A percentile compares a stretch with the other conserved stretches of the same genome.
Evolutionary conservation across 495 filamentous ascomycete genomes (phyloP).

Genomic region (Letharia columbiana): DNA sequence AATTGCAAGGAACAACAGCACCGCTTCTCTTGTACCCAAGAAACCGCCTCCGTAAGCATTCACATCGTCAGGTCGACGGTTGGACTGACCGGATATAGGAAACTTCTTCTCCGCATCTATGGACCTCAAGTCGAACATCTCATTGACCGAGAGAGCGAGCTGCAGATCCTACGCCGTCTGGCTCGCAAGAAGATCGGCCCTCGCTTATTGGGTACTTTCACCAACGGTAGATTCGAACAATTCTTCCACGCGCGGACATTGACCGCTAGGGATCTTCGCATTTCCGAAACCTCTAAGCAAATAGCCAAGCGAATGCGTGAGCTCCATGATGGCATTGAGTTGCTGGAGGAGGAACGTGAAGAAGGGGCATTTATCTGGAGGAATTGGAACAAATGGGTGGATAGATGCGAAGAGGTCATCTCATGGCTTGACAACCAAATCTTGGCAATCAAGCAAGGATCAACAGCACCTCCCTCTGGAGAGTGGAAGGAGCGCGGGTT

Average conservation of each 20-base stretch:
- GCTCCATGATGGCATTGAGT: conserved; percentile 85
- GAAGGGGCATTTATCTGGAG: conserved; percentile 74
- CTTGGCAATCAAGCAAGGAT: conserved; percentile 35
- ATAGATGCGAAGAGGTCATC: conserved; percentile 67
- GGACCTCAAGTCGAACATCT: conserved; percentile 93
- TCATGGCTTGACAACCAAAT: conserved; percentile 67
- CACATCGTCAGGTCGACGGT: not conserved
- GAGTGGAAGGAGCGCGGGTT: conserved; percentile 61
- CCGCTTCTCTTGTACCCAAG: conserved; percentile 34
- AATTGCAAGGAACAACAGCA: conserved; percentile 34
- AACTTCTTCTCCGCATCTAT: conserved; percentile 86
- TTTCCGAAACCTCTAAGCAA: conserved; percentile 74
- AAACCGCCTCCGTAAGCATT: conserved; percentile 46
- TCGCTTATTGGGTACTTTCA: conserved; percentile 84
- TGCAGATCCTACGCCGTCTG: conserved; percentile 77
- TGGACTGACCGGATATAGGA: conserved; percentile 38
- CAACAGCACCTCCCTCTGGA: conserved; percentile 33
- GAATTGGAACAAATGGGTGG: conserved; percentile 95
- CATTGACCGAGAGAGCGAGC: conserved; percentile 85
- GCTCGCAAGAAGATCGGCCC: conserved; percentile 90
- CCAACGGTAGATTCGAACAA: conserved; percentile 94
- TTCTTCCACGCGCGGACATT: conserved; percentile 77
- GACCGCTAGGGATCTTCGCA: conserved; percentile 65
- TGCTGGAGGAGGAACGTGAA: conserved; percentile 67
- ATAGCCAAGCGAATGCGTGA: conserved; percentile 99